Conservation (phyloP, 1,284 basidiomycete species). For the Cryptococcus wingfieldii region DNA sequence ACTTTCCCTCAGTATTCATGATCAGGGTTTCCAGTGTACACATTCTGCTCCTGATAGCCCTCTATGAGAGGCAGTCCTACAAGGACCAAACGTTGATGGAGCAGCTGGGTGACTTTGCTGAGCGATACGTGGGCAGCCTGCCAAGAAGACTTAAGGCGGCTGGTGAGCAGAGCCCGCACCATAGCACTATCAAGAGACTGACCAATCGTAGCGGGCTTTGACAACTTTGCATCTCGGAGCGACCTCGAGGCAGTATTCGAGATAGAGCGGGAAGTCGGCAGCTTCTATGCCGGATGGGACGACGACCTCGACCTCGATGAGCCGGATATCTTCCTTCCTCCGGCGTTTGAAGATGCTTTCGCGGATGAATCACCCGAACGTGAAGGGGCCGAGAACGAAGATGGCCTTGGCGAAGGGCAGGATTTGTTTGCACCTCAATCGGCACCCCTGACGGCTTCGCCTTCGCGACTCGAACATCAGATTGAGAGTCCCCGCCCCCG, state of each 20-base stretch:
- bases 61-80: conserved; percentile 73
- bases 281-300: conserved; percentile 46
- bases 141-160: conserved; percentile 67
- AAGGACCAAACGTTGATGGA: conserved; percentile 66
- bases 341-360: conserved; percentile 21
- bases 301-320: conserved; percentile 50
- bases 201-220: conserved; percentile 62
- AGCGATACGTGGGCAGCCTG: conserved; percentile 65
- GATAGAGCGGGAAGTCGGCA: conserved; percentile 63
- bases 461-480: conserved; percentile 14
- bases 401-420: no score
- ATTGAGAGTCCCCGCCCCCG: conserved; percentile 14
- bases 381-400: background rate
- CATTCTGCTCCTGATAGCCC: conserved; percentile 70
- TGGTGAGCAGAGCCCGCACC: conserved; percentile 54
- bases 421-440: conserved; percentile 7
- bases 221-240: conserved; percentile 63
- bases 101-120: conserved; percentile 61
- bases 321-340: conserved; percentile 17
- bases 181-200: conserved; percentile 4
- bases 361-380: conserved; percentile 4
- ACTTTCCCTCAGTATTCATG: conserved; percentile 31
- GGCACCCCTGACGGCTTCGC: conserved; percentile 21
- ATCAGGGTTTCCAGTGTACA: conserved; percentile 76
- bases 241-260: conserved; percentile 81